Evolutionary conservation across 1,284 basidiomycete species (phyloP).

Genomic region (Pseudozyma pruni): DNA sequence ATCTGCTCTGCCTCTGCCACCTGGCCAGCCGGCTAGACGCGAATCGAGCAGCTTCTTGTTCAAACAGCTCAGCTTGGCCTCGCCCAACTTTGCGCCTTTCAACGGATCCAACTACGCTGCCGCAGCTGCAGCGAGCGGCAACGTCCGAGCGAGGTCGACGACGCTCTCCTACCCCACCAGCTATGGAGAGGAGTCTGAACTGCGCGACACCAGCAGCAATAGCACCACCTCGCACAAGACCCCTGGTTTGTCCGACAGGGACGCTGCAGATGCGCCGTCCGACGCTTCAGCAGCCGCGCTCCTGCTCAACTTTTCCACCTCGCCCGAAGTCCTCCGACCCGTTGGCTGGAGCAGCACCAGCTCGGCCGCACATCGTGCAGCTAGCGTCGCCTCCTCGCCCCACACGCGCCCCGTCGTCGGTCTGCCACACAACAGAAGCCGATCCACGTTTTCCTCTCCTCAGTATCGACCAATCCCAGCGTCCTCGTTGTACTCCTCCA

Average conservation of each 20-base stretch:
- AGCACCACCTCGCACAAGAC: constrained; percentile 4
- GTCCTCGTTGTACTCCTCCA: background rate
- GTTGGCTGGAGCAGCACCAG: constrained; percentile 7
- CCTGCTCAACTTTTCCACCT: constrained; percentile 49
- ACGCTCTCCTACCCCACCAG: constrained; percentile 17
- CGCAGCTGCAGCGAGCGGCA: background rate
- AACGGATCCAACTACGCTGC: constrained; percentile 1
- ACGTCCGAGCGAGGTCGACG: constrained; percentile 6
- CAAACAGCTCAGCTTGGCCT: constrained; percentile 39
- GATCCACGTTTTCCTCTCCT: constrained; percentile 14
- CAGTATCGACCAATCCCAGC: constrained; percentile 16
- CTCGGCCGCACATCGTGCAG: constrained; percentile 1
- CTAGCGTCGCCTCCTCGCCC: constrained; percentile 1
- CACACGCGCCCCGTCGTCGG: constrained; percentile 10
- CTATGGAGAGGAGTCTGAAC: constrained; percentile 35
- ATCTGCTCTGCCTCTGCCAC: constrained; percentile 24
- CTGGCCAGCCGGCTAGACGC: constrained; percentile 9
- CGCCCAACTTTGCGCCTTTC: constrained; percentile 36
- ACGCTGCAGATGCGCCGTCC: constrained; percentile 6
- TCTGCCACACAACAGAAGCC: constrained; percentile 4
- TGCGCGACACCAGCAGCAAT: constrained; percentile 11
- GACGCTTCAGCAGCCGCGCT: constrained; percentile 40
- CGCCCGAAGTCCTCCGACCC: constrained; percentile 50
- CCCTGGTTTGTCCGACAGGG: constrained; percentile 24
- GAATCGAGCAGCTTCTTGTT: constrained; percentile 42